Conservation (phyloP, 2,329 filamentous ascomycete genomes). For the Coccinonectria pachysandricola region DNA sequence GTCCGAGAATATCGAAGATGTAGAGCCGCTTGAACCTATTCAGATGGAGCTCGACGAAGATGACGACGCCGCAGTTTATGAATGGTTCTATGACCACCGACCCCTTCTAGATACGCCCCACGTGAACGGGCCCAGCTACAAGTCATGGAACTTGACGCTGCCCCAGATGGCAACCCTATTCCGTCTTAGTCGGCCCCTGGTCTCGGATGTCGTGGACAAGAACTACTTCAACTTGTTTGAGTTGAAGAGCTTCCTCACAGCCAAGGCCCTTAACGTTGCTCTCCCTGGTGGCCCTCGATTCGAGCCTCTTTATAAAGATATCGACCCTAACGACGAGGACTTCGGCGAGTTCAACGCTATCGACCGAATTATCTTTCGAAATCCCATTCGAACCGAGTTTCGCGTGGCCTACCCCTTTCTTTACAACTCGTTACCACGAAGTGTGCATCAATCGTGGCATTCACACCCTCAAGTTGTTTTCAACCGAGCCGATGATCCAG, state of each 20-base stretch:
- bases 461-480: slow-evolving; percentile 91
- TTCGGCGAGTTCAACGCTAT: slow-evolving; percentile 99
- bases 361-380: slow-evolving; percentile 96
- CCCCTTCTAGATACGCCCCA: slow-evolving; percentile 85
- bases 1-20: slow-evolving; percentile 98
- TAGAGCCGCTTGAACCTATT: slow-evolving; percentile 93
- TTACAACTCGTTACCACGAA: slow-evolving; percentile 92
- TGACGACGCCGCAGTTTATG: slow-evolving; percentile 81
- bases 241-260: slow-evolving; percentile 85
- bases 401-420: slow-evolving; percentile 88
- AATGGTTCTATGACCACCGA: slow-evolving; percentile 96
- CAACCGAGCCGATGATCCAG: slow-evolving; percentile 74
- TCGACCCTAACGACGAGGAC: slow-evolving; percentile 97
- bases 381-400: slow-evolving; percentile 90
- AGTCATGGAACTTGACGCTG: slow-evolving; percentile 83
- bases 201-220: slow-evolving; percentile 87
- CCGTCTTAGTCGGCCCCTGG: slow-evolving; percentile 77
- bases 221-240: slow-evolving; percentile 99
- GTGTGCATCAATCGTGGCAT: slow-evolving; percentile 88
- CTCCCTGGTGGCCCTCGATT: slow-evolving; percentile 96
- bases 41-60: slow-evolving; percentile 96
- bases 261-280: slow-evolving; percentile 93
- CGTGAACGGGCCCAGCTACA: slow-evolving; percentile 95
- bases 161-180: slow-evolving; percentile 96
- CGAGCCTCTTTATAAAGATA: slow-evolving; percentile 95